A percentile compares a stretch with the other conserved stretches of the same genome.
Conservation (phyloP, 2,329 filamentous ascomycete genomes). For the Trichoderma sp. region DNA sequence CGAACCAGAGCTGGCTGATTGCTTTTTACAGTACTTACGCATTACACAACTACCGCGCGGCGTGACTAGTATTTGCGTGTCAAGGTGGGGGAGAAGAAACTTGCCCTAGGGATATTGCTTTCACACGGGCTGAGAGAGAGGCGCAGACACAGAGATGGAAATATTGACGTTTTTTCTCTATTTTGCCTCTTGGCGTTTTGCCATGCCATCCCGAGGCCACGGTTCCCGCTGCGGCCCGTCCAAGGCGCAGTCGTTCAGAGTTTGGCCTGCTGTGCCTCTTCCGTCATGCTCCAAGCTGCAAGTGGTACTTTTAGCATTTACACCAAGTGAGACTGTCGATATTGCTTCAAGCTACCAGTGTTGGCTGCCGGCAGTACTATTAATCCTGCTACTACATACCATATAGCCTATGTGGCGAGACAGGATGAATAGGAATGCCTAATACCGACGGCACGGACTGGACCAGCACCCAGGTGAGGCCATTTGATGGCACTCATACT, state of each 20-base stretch:
- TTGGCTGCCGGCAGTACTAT: neutral
- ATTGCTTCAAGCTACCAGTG: neutral
- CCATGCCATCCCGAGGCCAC: neutral
- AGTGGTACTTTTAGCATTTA: neutral
- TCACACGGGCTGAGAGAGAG: neutral
- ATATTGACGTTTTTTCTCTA: neutral
- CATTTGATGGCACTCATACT: neutral
- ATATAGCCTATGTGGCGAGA: neutral
- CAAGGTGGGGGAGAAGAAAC: neutral
- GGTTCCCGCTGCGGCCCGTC: slow-evolving; percentile 16
- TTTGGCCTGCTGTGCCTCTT: neutral
- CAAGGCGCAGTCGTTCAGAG: slow-evolving; percentile 1
- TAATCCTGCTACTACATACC: no score
- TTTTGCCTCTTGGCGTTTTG: neutral
- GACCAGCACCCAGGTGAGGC: neutral
- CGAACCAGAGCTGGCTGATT: neutral
- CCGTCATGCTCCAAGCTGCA: neutral
- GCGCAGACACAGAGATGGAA: neutral
- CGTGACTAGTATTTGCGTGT: neutral
- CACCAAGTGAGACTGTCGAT: neutral
- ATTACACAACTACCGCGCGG: neutral
- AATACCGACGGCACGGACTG: neutral
- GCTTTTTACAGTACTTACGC: neutral
- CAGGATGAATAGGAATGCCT: neutral
- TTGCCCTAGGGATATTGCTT: neutral